phyloP scores from a whole-genome alignment of 2,329 filamentous ascomycete genomes.

The Epichloe sibirici region DNA sequence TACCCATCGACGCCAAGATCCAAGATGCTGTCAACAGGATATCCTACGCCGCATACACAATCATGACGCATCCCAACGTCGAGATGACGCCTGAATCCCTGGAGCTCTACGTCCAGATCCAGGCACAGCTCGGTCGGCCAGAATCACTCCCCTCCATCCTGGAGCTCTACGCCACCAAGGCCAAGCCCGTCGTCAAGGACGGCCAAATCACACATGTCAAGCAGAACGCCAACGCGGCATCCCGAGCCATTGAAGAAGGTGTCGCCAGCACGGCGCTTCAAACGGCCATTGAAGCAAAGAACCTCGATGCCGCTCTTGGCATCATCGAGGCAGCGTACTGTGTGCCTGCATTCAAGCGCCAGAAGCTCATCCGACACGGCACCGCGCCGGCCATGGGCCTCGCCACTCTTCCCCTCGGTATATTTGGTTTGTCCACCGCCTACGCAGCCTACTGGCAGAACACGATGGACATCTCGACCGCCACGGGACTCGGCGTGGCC shows the following conservation, averaged over 20 bases:
- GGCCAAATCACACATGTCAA: slow-evolving; percentile 46
- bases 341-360: slow-evolving; percentile 51
- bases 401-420: slow-evolving; percentile 50
- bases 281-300: slow-evolving; percentile 65
- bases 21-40: slow-evolving; percentile 37
- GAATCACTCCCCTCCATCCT: slow-evolving; percentile 71
- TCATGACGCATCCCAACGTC: slow-evolving; percentile 63
- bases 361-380: slow-evolving; percentile 54
- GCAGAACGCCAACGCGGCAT: slow-evolving; percentile 55
- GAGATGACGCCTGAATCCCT: slow-evolving; percentile 68
- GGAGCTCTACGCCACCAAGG: slow-evolving; percentile 73
- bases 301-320: slow-evolving; percentile 65
- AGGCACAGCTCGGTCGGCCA: slow-evolving; percentile 59
- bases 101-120: slow-evolving; percentile 61
- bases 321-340: slow-evolving; percentile 61
- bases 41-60: slow-evolving; percentile 50
- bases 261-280: slow-evolving; percentile 65
- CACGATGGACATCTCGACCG: slow-evolving; percentile 63
- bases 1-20: slow-evolving; percentile 23
- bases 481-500: slow-evolving; percentile 66
- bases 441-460: slow-evolving; percentile 36
- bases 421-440: slow-evolving; percentile 54
- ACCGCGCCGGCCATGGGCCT: slow-evolving; percentile 46
- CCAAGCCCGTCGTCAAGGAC: slow-evolving; percentile 49
- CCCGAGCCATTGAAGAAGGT: slow-evolving; percentile 58